Evolutionary conservation across 2,329 filamentous ascomycete genomes (phyloP), one percentile per base, ranked within the genome.

Genomic region (Apiospora koreana): DNA sequence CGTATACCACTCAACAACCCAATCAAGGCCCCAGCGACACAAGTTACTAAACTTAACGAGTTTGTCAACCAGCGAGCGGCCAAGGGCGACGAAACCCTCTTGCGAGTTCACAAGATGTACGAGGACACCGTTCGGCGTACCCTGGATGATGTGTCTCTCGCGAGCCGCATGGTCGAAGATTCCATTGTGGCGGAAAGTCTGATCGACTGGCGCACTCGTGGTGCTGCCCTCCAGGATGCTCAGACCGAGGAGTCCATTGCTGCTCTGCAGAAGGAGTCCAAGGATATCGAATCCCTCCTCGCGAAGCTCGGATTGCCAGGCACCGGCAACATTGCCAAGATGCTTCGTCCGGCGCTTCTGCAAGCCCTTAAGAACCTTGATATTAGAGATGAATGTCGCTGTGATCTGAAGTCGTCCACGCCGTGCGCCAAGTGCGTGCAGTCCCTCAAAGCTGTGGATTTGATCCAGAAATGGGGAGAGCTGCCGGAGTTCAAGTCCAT

Each of bases 181-280:
- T 73, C 75, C 10, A 71, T 80, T 16, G 46, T 75, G 16, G 73
- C 76, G 6, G 78, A 79, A 54, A 76, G 74, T 42, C 71, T 72
- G 12, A 70, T 73, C 10, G 73, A 73, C 25, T 67, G 65, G 21
- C 38, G 66, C 18, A 41, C 65, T 1, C 72, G 71, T 4, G 74
- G 73, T 7, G 73, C 72, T 31, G 73, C 76, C 14, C 75, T 77
- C 25, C 73, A 74, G 25, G 78, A 80, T 58, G 71, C 71, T 1
- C 73, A 78, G 70, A 69, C 79, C 6, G 78, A 80, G 48, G 74
- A 77, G 9, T 78, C 77, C 2, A 74, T 80, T 23, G 71, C 71
- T 6, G 71, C 76, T 4, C 73, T 79, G 7, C 72, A 72, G 38
- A 70, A 71, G 1, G 76, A 80, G 65, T 70, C 70, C 48, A 70